Base-by-base conservation (phyloP, 129 eudicot genomes). In the Centrapalus pauciflorus region DNA sequence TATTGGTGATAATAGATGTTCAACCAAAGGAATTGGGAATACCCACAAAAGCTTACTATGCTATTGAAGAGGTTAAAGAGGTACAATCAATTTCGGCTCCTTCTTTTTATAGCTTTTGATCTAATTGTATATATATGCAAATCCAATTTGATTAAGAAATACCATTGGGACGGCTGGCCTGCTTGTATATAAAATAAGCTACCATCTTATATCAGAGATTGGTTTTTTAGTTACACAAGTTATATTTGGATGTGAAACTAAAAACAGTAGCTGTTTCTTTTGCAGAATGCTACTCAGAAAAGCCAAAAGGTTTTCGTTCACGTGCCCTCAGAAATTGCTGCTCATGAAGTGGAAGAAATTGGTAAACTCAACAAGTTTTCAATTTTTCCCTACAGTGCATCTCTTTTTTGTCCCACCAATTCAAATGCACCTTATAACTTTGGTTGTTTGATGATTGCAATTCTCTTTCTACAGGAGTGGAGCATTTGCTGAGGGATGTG, bases 51-150 rank as follows among this genome's bases (percentile, higher is more conserved):
- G 99, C 99, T 50, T 94, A 94, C 82, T 89, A 83, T 74, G 95
- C 99, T 46, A 95, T 94, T 72, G 99, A 94, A 82, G 99, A 94
- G 73, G 99, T 94, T 65, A 94, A 94, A 76, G 97, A 94, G 97
- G 99, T 94, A 82, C 4, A 17, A 10, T 20, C 41, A 25, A 41
- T 23, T 13, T 46, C 55, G 26, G 34, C 17, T 19, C 34, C 57
- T 35, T 27, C 20, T 28, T 14, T 4, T 4, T 64, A 13, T 16
- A 30, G 19, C 9, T 33, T 14, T 59, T 35, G 51, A 54, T 4
- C 17, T 28, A 55, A 21, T 67, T 72, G 16, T 12, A 55, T n/a
- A 4, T n/a, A 26, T 67, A 33, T 27, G 28, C 23, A 8, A n/a
- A 51, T 67, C 34, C 32, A 12, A 20, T 21, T 50, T 46, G 46